Evolutionary conservation across 768 basidiomycete species (phyloP).

Genomic region (Podaxis pistillaris): DNA sequence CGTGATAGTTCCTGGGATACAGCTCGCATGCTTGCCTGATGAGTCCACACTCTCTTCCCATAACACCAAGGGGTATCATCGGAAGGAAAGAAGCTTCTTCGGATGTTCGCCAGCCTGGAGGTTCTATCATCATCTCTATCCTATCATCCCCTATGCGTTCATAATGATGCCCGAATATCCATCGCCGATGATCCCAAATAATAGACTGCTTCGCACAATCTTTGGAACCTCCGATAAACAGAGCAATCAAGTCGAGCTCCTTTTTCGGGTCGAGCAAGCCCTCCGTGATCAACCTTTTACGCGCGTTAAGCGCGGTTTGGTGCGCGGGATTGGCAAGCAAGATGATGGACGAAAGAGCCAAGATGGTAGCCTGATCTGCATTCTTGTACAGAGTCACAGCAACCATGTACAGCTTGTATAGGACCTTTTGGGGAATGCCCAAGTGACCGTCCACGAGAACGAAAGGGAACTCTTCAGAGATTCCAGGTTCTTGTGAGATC

Average conservation of each 20-base stretch:
- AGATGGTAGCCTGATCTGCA: background rate
- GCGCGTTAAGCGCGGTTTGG: conserved; percentile 61
- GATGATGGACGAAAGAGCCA: conserved; percentile 32
- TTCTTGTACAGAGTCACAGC: conserved; percentile 29
- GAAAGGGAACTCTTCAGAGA: conserved; percentile 40
- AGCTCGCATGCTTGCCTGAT: conserved; percentile 51
- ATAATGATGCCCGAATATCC: conserved; percentile 48
- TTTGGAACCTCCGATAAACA: conserved; percentile 47
- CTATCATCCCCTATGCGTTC: conserved; percentile 14
- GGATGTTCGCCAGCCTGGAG: conserved; percentile 23
- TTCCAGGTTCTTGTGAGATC: conserved; percentile 21
- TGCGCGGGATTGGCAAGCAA: conserved; percentile 68
- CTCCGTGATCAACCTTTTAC: conserved; percentile 50
- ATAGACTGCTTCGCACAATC: conserved; percentile 65
- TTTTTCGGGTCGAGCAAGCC: conserved; percentile 33
- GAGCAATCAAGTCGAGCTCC: conserved; percentile 48
- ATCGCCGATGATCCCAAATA: conserved; percentile 70
- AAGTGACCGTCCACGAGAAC: conserved; percentile 57
- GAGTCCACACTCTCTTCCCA: conserved; percentile 49
- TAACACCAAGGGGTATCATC: conserved; percentile 31
- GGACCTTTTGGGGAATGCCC: conserved; percentile 60
- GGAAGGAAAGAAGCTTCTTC: conserved; percentile 28
- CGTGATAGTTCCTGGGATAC: conserved; percentile 74
- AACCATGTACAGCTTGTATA: conserved; percentile 49
- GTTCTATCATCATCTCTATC: background rate